These are phyloP conservation scores for Paracamarosporium sp. DNA, from an alignment of 2,329 filamentous ascomycete genomes.

Conservation along the genomic window DNA sequence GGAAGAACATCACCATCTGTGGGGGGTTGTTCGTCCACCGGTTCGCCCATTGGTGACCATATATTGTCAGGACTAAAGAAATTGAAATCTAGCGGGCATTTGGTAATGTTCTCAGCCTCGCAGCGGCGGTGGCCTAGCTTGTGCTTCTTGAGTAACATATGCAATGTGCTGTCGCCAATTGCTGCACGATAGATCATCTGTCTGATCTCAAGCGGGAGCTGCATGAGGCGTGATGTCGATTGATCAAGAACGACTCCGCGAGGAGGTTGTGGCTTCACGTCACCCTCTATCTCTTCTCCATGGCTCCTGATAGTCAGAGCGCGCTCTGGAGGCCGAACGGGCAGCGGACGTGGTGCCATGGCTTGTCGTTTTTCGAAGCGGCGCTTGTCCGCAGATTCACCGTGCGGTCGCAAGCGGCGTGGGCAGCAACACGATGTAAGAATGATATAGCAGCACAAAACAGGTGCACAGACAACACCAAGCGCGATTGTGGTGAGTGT, in stretches of 20 bases:
- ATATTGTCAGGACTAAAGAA: constrained; percentile 23
- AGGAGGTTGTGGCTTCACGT: background rate
- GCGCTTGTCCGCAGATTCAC: constrained; percentile 24
- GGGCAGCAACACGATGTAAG: constrained; percentile 28
- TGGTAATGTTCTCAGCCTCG: constrained; percentile 15
- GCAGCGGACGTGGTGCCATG: constrained; percentile 25
- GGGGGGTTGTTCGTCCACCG: constrained; percentile 8
- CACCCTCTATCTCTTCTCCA: background rate
- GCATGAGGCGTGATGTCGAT: constrained; percentile 18
- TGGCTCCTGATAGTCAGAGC: constrained; percentile 21
- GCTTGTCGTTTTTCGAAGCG: constrained; percentile 28
- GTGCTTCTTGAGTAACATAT: constrained; percentile 27
- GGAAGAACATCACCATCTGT: constrained; percentile 38
- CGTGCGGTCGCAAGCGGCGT: constrained; percentile 13
- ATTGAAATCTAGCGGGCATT: constrained; percentile 21
- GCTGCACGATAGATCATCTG: constrained; percentile 24
- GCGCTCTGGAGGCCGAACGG: constrained; percentile 20
- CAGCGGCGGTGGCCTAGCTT: constrained; percentile 28
- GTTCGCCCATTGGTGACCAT: constrained; percentile 15
- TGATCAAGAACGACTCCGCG: constrained; percentile 23
- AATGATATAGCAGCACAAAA: constrained; percentile 25
- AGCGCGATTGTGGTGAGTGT: constrained; percentile 16
- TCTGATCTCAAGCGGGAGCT: constrained; percentile 26
- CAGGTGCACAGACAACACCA: constrained; percentile 23
- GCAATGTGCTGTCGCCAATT: constrained; percentile 24